These are phyloP conservation scores for Didymosphaeria variabile DNA, from an alignment of 2,329 filamentous ascomycete species.

Conservation along the genomic window DNA sequence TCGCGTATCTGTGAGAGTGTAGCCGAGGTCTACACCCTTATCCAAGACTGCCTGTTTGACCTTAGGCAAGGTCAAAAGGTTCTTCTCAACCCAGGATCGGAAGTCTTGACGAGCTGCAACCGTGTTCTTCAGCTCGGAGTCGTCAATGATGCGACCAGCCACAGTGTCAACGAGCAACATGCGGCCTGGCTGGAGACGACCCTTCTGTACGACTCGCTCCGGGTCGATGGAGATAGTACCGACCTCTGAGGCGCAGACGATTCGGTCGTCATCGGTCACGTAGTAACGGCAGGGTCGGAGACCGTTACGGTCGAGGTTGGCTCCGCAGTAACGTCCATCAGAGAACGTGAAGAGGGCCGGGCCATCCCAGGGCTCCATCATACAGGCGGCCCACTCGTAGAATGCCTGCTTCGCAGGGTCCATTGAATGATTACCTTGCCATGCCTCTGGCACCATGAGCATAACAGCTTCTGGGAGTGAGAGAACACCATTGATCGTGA, in stretches of 20 bases:
- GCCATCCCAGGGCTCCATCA: conserved; percentile 99
- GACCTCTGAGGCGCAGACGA: conserved; percentile 96
- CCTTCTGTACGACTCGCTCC: conserved; percentile 90
- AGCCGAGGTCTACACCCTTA: conserved; percentile 69
- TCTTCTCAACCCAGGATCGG: conserved; percentile 83
- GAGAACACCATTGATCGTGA: conserved; percentile 94
- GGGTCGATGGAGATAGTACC: conserved; percentile 92
- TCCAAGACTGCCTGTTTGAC: conserved; percentile 70
- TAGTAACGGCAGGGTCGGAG: conserved; percentile 96
- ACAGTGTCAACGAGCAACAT: conserved; percentile 96
- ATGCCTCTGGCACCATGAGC: conserved; percentile 98
- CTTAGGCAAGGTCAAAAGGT: conserved; percentile 82
- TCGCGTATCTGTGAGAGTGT: conserved; percentile 72
- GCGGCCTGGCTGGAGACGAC: conserved; percentile 89
- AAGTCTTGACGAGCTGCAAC: conserved; percentile 91
- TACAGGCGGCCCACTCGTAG: conserved; percentile 97
- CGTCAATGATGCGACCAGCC: conserved; percentile 91
- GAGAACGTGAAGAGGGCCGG: conserved; percentile 97
- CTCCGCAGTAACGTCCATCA: conserved; percentile 95
- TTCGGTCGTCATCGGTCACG: conserved; percentile 94
- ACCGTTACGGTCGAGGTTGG: conserved; percentile 95
- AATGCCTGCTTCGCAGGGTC: conserved; percentile 95
- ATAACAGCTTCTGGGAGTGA: conserved; percentile 96
- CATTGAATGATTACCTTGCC: conserved; percentile 93
- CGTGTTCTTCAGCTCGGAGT: conserved; percentile 87